These are phyloP conservation scores for Nothophoma quercina DNA, from an alignment of 2,329 filamentous ascomycete genomes.

Conservation along the genomic window DNA sequence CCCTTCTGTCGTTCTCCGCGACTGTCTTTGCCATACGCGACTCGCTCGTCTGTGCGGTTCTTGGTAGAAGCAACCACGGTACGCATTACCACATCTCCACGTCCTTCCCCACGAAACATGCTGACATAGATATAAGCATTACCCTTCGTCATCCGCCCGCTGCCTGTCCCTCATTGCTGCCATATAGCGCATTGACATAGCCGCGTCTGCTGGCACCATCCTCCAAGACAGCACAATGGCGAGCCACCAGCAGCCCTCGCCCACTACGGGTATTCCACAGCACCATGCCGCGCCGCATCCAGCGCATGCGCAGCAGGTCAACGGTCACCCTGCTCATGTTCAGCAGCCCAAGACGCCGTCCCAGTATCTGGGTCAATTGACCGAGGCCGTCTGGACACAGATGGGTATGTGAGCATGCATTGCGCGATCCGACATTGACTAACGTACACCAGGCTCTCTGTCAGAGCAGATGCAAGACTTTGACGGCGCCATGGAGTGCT, in stretches of 20 bases:
- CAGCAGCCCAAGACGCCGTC: slow-evolving; percentile 69
- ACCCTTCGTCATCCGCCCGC: not conserved
- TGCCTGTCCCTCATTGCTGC: slow-evolving; percentile 18
- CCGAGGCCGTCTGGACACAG: slow-evolving; percentile 90
- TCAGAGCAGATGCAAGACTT: slow-evolving; percentile 87
- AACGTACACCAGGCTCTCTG: slow-evolving; percentile 70
- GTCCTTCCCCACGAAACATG: not conserved
- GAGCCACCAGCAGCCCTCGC: slow-evolving; percentile 77
- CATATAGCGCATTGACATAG: slow-evolving; percentile 12
- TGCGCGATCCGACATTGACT: slow-evolving; percentile 27
- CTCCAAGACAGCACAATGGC: slow-evolving; percentile 61
- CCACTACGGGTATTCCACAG: slow-evolving; percentile 74
- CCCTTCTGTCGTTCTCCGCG: slow-evolving; percentile 36
- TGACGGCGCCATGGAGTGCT: slow-evolving; percentile 88
- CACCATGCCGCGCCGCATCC: slow-evolving; percentile 73
- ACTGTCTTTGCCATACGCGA: slow-evolving; percentile 34
- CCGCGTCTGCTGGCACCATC: slow-evolving; percentile 7
- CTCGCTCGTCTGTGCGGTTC: slow-evolving; percentile 21
- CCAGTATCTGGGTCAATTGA: slow-evolving; percentile 78
- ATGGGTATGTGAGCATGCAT: slow-evolving; percentile 70
- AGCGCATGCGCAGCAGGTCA: slow-evolving; percentile 65
- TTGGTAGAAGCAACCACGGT: slow-evolving; percentile 25
- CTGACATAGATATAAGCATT: not conserved
- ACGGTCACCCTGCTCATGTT: slow-evolving; percentile 62
- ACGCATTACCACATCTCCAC: slow-evolving; percentile 13